Base-by-base conservation (phyloP, 306 rosid genomes). In the Quillaja saponaria region DNA sequence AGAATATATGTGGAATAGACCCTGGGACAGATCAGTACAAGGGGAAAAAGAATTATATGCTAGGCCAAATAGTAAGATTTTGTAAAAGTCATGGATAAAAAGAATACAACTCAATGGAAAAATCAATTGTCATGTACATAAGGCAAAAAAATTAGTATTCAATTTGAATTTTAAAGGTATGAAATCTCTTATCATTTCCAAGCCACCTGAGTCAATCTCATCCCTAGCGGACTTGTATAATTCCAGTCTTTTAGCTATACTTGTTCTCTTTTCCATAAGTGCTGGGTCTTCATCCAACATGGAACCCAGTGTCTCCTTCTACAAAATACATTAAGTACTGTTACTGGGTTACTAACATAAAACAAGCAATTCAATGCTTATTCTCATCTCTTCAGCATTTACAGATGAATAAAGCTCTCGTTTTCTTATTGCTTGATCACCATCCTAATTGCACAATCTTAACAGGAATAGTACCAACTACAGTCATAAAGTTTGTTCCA, bases 201-300 rank as follows among this genome's bases (percentile, higher is more conserved):
- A 42, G 96, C 95, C 35, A 94, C 99, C 99, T 3, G 95, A 71
- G 45, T 94, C 97, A 37, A 94, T 94, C 74, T 89, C 99, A 46
- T 94, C 99, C 78, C 95, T 82, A 28, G 99, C 99, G 45, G 95
- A 95, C 85, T 94, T 87, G 82, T 94, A 94, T 55, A 94, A 80
- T 44, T 94, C 95, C 39, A 94, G 97, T 68, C 99, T 82, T 74
- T 87, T 94, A 9, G 95, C 96, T 47, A 94, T 76, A 70, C 77
- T 71, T 6, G 56, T 39, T 73, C 99, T 87, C 79, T 65, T 89
- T 58, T 94, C 97, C 97, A 87, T 89, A 58, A 94, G 87, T 6
- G 92, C 63, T 18, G 96, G 96, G 77, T 94, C 99, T 69, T 94
- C 99, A 77, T 94, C 97, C 78, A 94, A 73, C 95, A 89, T 94